Base-by-base conservation (phyloP, 805 yeast genomes). In the Kodamaea restingae region DNA sequence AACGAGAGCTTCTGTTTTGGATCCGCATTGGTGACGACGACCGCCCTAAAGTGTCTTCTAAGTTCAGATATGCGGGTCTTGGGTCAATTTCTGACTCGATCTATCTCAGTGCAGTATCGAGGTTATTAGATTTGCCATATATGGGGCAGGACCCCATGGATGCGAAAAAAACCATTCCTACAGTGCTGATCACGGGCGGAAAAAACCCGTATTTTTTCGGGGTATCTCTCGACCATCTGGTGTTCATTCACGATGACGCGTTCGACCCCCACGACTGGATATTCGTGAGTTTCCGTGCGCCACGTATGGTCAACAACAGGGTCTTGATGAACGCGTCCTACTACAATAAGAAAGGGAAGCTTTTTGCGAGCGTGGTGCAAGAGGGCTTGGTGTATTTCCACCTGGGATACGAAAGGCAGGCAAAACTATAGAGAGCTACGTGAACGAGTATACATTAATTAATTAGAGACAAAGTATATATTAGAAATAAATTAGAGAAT, bases 231-330 rank as follows among this genome's bases (percentile, higher is more conserved):
- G 69, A 63, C 45, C 69, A 63, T 40, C 50, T 61, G 4, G 50
- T 63, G 6, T 63, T 54, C 39, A 60, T 63, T 44, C 69, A 63
- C 42, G 67, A 63, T 38, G 64, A 57, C 36, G 52, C 48, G 18
- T 61, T 63, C 42, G 62, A 61, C 35, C 65, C 65, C 7, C 52
- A 54, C 10, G 46, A 58, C 6, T 63, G 69, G 69, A 40, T 52
- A 9, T 58, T 50, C 41, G 58, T 56, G 42, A 48, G 45, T n/a
- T 61, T 50, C 42, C 44, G 37, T 18, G 55, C 62, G 1, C 65
- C 64, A 4, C 46, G 64, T 26, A 52, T 57, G 35, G 40, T 54
- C 30, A 61, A 62, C 41, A 61, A 60, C 46, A 49, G 67, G 28
- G 67, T 51, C 7, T 41, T 60, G 27, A 44, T 60, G 17, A 52